Base-by-base conservation (phyloP, 179 eudicot species). In the Corrigiola litoralis region DNA sequence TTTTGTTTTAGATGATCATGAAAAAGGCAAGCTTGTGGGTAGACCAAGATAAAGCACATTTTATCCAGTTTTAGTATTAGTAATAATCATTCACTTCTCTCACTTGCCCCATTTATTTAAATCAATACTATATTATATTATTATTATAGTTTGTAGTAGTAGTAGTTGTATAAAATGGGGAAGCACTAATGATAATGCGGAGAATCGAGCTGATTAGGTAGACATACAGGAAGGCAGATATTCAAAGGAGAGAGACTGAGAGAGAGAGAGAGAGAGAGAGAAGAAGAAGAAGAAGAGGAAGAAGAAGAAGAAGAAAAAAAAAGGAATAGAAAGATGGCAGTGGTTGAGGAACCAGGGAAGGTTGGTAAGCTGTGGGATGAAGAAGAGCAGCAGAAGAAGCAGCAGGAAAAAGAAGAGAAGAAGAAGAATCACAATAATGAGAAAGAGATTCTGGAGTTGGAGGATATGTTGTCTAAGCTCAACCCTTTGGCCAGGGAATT, bases 401-500 rank as follows among this genome's bases (percentile, higher is more conserved):
- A 47, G 18, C 17, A 12, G 36, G 12, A 61, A 27, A 6, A 46
- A 32, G 4, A 12, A 44, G 3, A 18, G 24, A 38, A 18, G n/a
- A 18, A 11, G 32, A 37, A 29, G 18, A 65, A 38, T 6, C 18
- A 40, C 2, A 24, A 28, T 10, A 4, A 17, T 0, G 18, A 71
- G 53, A 67, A 67, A 25, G 73, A 72, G 58, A 88, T 87, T 76
- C 79, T 81, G 66, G 87, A 83, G 70, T 71, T 83, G 70, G 89
- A 87, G 63, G 88, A 83, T 37, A 81, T 82, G 86, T 29, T 84
- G 46, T 84, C 89, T 0, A 82, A 88, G 36, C 61, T 88, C 23
- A 88, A 88, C 71, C 96, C 96, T 24, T 78, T 79, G 85, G 92
- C 92, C 11, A 65, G 71, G 44, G 95, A 88, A 62, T 88, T 86